Conservation (phyloP, 345 rosid species). For the Euclidium syriacum region DNA sequence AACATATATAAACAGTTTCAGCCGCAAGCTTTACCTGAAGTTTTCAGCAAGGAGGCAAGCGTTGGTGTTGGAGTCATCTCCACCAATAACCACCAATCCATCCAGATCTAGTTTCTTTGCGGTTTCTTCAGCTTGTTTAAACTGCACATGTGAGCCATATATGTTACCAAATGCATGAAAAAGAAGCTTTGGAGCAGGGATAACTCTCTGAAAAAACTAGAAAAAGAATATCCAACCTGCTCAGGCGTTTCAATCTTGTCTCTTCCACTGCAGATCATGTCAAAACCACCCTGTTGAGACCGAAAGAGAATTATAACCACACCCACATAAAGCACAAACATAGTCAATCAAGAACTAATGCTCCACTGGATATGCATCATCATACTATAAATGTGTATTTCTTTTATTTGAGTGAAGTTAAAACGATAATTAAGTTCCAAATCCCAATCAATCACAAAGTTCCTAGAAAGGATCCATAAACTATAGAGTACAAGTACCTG, state of each 20-base stretch:
- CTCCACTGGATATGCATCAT: background rate
- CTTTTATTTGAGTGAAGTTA: background rate
- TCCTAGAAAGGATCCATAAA: background rate
- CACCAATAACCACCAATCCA: constrained; percentile 93
- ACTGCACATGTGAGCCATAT: constrained; percentile 42
- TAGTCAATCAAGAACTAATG: background rate
- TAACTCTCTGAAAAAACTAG: background rate
- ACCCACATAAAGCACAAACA: background rate
- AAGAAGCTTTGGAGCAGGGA: background rate
- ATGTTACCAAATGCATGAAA: background rate
- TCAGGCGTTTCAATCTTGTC: constrained; percentile 99
- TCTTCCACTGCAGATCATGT: constrained; percentile 98
- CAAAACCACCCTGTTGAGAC: constrained; percentile 84
- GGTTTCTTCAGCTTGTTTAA: constrained; percentile 98
- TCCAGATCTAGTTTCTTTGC: constrained; percentile 81
- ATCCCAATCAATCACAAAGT: background rate
- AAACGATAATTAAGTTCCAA: background rate
- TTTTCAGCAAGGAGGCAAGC: constrained; percentile 99
- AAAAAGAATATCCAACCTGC: constrained; percentile 47
- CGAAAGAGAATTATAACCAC: background rate
- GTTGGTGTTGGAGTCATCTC: constrained; percentile 98
- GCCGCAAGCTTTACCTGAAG: constrained; percentile 50
- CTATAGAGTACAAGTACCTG: constrained; percentile 46
- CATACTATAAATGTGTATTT: background rate
- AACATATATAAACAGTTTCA: background rate